Evolutionary conservation across 768 basidiomycete genomes (phyloP).

Genomic region (Tricholoma matsutake): DNA sequence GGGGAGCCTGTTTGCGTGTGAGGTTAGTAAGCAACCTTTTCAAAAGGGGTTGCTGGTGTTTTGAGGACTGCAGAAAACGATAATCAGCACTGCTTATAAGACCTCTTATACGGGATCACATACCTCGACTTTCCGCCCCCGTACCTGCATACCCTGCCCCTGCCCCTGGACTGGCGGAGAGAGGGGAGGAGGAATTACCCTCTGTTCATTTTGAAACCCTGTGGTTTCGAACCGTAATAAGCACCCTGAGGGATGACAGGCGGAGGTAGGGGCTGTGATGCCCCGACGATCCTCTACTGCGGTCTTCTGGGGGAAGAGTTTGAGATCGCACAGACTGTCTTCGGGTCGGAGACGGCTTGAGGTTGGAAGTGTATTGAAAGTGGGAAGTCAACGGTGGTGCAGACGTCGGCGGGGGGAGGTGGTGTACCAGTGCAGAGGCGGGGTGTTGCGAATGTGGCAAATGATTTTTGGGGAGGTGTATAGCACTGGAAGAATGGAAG

Average conservation of each 20-base stretch:
- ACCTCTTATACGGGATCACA: neutral
- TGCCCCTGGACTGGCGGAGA: neutral
- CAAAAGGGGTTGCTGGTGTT: neutral
- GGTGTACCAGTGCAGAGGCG: neutral
- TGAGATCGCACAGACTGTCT: neutral
- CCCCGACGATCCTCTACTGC: neutral
- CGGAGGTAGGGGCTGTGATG: neutral
- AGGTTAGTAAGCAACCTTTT: neutral
- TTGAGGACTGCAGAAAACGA: neutral
- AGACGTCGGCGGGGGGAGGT: neutral
- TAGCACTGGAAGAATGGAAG: slow-evolving; percentile 1
- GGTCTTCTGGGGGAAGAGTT: neutral
- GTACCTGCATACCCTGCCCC: neutral
- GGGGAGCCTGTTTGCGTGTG: neutral
- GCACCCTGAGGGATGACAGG: neutral
- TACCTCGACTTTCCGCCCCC: neutral
- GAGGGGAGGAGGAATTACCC: neutral
- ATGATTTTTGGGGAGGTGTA: neutral
- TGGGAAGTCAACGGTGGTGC: neutral
- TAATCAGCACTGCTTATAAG: neutral
- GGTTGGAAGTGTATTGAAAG: no score
- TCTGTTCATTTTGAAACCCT: neutral
- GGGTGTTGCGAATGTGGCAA: neutral
- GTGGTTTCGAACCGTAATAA: neutral
- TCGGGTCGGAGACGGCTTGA: no score